Evolutionary conservation across 2,329 filamentous ascomycete species (phyloP).

Genomic region (Talaromyces sp.): DNA sequence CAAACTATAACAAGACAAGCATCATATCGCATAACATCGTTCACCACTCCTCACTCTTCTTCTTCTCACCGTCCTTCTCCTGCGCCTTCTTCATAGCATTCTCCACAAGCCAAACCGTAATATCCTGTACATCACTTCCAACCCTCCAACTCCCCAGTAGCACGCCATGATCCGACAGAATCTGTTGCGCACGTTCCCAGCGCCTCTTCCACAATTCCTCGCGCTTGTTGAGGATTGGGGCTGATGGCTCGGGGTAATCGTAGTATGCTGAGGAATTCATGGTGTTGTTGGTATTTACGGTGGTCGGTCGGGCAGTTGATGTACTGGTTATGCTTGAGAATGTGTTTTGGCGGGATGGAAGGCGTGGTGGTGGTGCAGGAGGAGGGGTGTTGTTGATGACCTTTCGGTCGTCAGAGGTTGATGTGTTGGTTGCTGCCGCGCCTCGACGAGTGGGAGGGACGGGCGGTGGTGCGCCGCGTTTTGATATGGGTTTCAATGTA

Average conservation of each 20-base stretch:
- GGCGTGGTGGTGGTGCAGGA: constrained; percentile 8
- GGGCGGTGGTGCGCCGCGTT: constrained; percentile 27
- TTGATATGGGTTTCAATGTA: constrained; percentile 18
- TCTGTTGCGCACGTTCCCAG: constrained; percentile 47
- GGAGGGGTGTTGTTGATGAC: constrained; percentile 22
- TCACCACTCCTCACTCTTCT: constrained; percentile 1
- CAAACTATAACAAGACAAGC: not conserved
- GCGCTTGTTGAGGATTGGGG: constrained; percentile 45
- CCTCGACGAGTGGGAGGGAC: constrained; percentile 25
- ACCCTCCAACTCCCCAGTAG: constrained; percentile 48
- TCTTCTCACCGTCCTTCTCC: not conserved
- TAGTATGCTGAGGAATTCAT: constrained; percentile 17
- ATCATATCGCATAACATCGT: not conserved
- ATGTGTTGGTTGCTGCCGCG: constrained; percentile 21
- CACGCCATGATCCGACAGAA: constrained; percentile 44
- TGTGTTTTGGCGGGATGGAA: constrained; percentile 7
- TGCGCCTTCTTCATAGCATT: constrained; percentile 34
- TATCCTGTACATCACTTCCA: constrained; percentile 46
- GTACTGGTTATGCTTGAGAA: not conserved
- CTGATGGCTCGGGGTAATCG: constrained; percentile 24
- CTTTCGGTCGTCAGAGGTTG: not conserved
- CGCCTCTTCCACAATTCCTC: constrained; percentile 51
- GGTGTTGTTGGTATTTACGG: not conserved
- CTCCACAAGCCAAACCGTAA: constrained; percentile 46
- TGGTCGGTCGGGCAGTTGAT: not conserved